Percentiles rank a stretch among this genome's conserved stretches.
Conservation (phyloP, 495 filamentous ascomycete genomes). For the Annulohypoxylon nitens region DNA sequence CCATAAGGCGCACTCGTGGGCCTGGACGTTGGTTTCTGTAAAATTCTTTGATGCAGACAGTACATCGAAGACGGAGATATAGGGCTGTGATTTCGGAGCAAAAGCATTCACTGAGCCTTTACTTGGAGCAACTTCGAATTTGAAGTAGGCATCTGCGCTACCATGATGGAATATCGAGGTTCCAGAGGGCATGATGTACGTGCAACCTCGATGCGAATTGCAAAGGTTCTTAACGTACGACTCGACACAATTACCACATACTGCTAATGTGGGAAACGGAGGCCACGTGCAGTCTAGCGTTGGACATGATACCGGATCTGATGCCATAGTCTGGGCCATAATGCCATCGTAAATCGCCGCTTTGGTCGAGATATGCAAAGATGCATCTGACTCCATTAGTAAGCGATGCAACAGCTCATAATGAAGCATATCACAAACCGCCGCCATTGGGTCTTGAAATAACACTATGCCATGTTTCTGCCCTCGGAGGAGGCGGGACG, state of each 20-base stretch:
- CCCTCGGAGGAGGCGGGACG: constrained; percentile 25
- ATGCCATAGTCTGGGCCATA: constrained; percentile 46
- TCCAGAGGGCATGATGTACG: constrained; percentile 50
- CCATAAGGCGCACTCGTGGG: constrained; percentile 53
- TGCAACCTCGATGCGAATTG: constrained; percentile 45
- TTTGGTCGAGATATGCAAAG: constrained; percentile 52
- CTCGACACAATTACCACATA: constrained; percentile 51
- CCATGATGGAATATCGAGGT: constrained; percentile 39
- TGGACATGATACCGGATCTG: constrained; percentile 46
- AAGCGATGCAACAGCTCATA: background rate
- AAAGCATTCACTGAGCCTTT: constrained; percentile 39
- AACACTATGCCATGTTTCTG: constrained; percentile 53
- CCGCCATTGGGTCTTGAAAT: constrained; percentile 37
- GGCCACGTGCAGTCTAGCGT: constrained; percentile 56
- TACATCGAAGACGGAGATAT: constrained; percentile 55
- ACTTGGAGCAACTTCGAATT: constrained; percentile 50
- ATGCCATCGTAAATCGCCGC: constrained; percentile 57
- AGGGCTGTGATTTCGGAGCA: constrained; percentile 38
- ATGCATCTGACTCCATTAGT: constrained; percentile 43
- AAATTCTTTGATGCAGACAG: constrained; percentile 42
- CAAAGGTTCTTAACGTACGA: constrained; percentile 36
- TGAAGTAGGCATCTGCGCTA: constrained; percentile 36
- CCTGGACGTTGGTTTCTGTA: constrained; percentile 16
- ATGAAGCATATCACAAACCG: constrained; percentile 22
- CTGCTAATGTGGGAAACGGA: constrained; percentile 53